Evolutionary conservation across 2,329 filamentous ascomycete genomes (phyloP), one percentile per base, ranked within the genome.

Genomic region (Aspergillus tubingensis): DNA sequence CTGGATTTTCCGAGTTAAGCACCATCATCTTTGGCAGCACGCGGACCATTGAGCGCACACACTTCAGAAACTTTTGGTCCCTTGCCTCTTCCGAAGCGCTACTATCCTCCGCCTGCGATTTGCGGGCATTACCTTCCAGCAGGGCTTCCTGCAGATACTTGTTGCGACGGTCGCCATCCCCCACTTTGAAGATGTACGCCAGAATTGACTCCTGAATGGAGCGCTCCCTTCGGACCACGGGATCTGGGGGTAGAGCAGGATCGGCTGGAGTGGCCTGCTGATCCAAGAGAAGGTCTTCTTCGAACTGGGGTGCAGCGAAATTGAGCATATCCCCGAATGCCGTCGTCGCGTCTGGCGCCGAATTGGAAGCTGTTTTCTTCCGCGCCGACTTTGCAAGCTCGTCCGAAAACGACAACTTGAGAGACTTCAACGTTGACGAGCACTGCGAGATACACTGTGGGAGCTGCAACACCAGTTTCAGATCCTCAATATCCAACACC

Each of bases 391-490:
- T 53, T 8, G 50, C 30, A 10, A 38, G 50, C 7, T 53, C 32
- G n/a, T 53, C 50, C 2, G 50, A 53, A 19, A 53, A 53, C 17
- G 50, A 53, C 30, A 53, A 19, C 30, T 39, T 39, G n/a, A 53
- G 50, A 21, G 50, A 38, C 50, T 53, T 53, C 17, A 53, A 30
- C 19, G 50, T 38, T 5, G 30, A 38, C 10, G 17, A 23, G 17
- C 50, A 38, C 50, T 53, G 7, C 30, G 30, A 15, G 50, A 53
- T 53, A n/a, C 50, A 53, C 10, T 53, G 30, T 5, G 50, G 11
- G 30, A 53, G 17, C 17, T 53, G 25, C 30, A 38, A 15, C 30
- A 53, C 13, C 13, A 39, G 10, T 19, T 23, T 21, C 32, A 53
- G 30, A 3, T 53, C 50, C 11, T 53, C 50, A 13, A 53, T 39